Percentiles rank a stretch among this genome's conserved stretches.
Conservation (phyloP, 495 filamentous ascomycete species). For the Podospora tetraspora region DNA sequence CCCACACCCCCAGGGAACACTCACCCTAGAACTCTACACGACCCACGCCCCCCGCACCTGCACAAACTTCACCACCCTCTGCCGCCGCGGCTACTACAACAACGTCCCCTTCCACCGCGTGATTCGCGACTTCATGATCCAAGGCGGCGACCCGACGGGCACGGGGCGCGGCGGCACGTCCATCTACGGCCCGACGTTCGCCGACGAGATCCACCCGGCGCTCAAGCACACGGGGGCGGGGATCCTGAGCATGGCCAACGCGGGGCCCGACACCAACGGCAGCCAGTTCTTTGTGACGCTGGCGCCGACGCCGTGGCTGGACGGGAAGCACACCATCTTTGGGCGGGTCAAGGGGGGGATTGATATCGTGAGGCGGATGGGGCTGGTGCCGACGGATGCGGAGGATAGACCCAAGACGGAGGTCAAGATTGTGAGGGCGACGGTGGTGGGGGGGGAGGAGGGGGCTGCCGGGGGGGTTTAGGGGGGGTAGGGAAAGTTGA, state of each 20-base stretch:
- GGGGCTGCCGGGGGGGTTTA: neutral
- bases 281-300: constrained; percentile 86
- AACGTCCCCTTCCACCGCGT: constrained; percentile 84
- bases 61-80: constrained; percentile 79
- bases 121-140: constrained; percentile 95
- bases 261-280: constrained; percentile 89
- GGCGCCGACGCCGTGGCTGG: constrained; percentile 93
- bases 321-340: constrained; percentile 97
- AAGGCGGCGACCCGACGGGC: constrained; percentile 93
- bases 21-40: constrained; percentile 83
- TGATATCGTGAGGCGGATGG: constrained; percentile 80
- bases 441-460: constrained; percentile 54
- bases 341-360: constrained; percentile 85
- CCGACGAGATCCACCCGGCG: constrained; percentile 71
- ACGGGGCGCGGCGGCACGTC: constrained; percentile 85
- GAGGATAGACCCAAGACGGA: constrained; percentile 80
- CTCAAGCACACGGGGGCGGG: constrained; percentile 95
- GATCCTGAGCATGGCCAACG: constrained; percentile 92
- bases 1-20: constrained; percentile 54
- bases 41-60: constrained; percentile 57
- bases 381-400: constrained; percentile 74
- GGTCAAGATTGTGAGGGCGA: constrained; percentile 72
- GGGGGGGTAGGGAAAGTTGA: neutral
- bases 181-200: constrained; percentile 94
- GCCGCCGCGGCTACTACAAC: constrained; percentile 80